These are phyloP conservation scores for Incumbomyces delicatus DNA, from an alignment of 2,329 filamentous ascomycete species.

Conservation along the genomic window DNA sequence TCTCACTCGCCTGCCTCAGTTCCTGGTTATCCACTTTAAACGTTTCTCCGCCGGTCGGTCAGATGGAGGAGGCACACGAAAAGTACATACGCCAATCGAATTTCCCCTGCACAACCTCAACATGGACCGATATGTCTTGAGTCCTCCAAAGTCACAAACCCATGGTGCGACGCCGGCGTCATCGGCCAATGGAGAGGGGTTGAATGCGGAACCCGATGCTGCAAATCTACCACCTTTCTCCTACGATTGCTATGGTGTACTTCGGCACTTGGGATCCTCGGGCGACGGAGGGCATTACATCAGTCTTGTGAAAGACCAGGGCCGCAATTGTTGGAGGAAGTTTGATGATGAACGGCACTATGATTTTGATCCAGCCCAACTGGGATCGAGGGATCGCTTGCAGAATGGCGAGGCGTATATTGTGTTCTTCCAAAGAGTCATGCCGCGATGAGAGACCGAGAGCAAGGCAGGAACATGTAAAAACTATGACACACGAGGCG, in stretches of 20 bases:
- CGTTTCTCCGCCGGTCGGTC: slow-evolving; percentile 48
- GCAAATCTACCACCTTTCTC: slow-evolving; percentile 47
- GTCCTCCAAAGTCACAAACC: slow-evolving; percentile 30
- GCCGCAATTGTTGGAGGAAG: slow-evolving; percentile 48
- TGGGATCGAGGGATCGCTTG: slow-evolving; percentile 40
- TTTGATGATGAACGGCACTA: slow-evolving; percentile 49
- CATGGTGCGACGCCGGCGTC: slow-evolving; percentile 9
- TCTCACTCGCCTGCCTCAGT: slow-evolving; percentile 67
- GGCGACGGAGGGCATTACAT: slow-evolving; percentile 72
- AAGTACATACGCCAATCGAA: slow-evolving; percentile 61
- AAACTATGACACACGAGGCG: no score
- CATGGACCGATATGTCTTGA: slow-evolving; percentile 51
- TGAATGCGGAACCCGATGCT: slow-evolving; percentile 18
- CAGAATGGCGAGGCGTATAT: slow-evolving; percentile 57
- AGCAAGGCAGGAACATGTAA: not conserved
- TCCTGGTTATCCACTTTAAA: slow-evolving; percentile 69
- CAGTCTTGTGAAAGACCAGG: slow-evolving; percentile 54
- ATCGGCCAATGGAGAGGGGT: slow-evolving; percentile 21
- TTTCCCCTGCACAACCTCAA: slow-evolving; percentile 67
- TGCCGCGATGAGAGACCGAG: not conserved
- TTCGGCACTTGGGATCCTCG: slow-evolving; percentile 62
- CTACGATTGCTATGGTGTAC: slow-evolving; percentile 81
- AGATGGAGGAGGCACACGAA: slow-evolving; percentile 48
- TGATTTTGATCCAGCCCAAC: slow-evolving; percentile 48
- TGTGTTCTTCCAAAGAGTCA: slow-evolving; percentile 49